Base-by-base conservation (phyloP, 2,329 filamentous ascomycete genomes). In the Cladosporium cucumerinum region DNA sequence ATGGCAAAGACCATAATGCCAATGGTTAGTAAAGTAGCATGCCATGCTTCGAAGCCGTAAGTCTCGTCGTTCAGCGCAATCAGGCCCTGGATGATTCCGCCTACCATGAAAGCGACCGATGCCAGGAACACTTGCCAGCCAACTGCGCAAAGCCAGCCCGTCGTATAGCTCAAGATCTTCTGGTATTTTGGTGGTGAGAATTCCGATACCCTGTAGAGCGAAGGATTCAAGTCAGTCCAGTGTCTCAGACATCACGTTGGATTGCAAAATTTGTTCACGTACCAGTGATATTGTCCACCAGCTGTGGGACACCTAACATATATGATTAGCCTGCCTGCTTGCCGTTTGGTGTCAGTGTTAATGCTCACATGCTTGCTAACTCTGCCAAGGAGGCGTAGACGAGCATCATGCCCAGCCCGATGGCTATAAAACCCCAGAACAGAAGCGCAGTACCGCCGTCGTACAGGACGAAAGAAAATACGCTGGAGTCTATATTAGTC, bases 101-200 rank as follows among this genome's bases (percentile, higher is more conserved):
- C 81, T 5, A 78, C 78, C 39, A 82, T 73, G 70, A 79, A 80
- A 3, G 75, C 75, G 58, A 79, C 78, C 5, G 76, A 73, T 5
- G 79, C 77, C 25, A 80, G 74, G 23, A 77, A 78, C 58, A 76
- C 77, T 66, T 81, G 79, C 80, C 80, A 82, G 16, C 70, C 71
- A 2, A 71, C 68, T 2, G 69, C 67, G 21, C 67, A 72, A 2
- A 74, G 59, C 73, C 72, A 75, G 14, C 72, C 72, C 8, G 66
- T 67, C 12, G 69, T 65, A 54, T 73, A 74, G 23, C 65, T 68
- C 2, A 74, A 49, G 25, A 68, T 59, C 52, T 69, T 71, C 65
- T 72, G 69, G n/a, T 65, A 57, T 7, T 63, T 63, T 5, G 66
- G 68, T n/a, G 71, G 72, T 1, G 70, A 68, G 49, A 73, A 72